Conservation (phyloP, 1,284 basidiomycete genomes). For the Wallemia hederae region DNA sequence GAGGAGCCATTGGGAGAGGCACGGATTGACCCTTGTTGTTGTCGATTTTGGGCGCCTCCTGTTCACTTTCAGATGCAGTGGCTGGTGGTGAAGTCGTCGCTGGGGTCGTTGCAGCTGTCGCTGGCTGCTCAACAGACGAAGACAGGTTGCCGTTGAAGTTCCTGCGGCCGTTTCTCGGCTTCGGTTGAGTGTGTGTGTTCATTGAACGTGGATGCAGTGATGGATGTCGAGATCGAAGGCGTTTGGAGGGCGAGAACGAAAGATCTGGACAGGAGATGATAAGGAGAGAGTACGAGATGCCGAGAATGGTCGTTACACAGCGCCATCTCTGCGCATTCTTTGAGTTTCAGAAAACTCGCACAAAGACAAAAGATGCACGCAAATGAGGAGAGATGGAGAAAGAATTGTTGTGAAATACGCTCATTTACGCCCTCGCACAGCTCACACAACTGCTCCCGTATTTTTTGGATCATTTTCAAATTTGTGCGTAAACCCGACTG, state of each 20-base stretch:
- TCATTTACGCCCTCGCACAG: too few relatives aligned
- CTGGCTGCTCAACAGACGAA: background rate
- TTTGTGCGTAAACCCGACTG: background rate
- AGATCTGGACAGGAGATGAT: too few relatives aligned
- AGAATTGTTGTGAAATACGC: too few relatives aligned
- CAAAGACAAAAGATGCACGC: too few relatives aligned
- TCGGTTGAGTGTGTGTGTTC: background rate
- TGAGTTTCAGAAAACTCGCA: too few relatives aligned
- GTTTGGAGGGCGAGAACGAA: too few relatives aligned
- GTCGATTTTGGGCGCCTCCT: background rate
- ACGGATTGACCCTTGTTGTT: background rate
- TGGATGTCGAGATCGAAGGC: background rate
- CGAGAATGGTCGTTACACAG: too few relatives aligned
- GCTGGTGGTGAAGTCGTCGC: background rate
- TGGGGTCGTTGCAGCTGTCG: background rate
- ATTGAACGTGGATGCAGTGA: background rate
- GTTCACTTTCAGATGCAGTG: background rate
- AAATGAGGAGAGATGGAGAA: background rate
- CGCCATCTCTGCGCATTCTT: too few relatives aligned
- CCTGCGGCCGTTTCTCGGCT: background rate
- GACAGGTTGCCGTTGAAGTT: background rate
- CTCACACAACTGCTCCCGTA: too few relatives aligned
- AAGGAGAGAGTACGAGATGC: too few relatives aligned
- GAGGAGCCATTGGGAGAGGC: background rate
- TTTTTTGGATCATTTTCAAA: background rate